A percentile compares a stretch with the other conserved stretches of the same genome.
phyloP scores from a whole-genome alignment of 345 rosid species.

The Aurinia saxatilis region DNA sequence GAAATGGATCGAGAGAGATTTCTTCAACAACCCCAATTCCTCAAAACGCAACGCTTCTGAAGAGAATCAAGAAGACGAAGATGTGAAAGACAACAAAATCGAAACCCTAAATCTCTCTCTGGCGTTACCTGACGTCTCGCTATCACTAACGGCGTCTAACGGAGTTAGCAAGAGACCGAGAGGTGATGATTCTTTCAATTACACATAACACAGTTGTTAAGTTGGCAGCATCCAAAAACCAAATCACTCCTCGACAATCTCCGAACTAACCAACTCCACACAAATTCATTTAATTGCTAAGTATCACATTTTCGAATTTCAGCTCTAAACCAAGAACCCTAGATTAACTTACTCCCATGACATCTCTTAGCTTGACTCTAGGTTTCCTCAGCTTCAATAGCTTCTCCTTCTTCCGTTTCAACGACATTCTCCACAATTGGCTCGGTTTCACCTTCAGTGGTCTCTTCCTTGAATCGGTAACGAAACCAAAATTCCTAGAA shows the following conservation, averaged over 20 bases:
- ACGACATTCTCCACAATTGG: constrained; percentile 23
- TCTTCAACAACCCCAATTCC: constrained; percentile 54
- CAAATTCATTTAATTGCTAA: too few species aligned
- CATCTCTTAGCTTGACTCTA: constrained; percentile 22
- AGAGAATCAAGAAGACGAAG: constrained; percentile 25
- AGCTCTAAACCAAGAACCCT: neutral
- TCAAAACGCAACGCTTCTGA: constrained; percentile 43
- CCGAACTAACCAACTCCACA: too few species aligned
- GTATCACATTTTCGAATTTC: too few species aligned
- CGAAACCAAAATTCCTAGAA: too few species aligned
- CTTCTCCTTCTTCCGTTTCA: constrained; percentile 14
- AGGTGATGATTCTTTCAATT: too few species aligned
- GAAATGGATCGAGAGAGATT: constrained; percentile 90
- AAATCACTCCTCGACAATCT: too few species aligned
- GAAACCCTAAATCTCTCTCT: constrained; percentile 79
- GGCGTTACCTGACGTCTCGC: constrained; percentile 29
- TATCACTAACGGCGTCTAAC: too few species aligned
- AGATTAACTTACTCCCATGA: constrained; percentile 17
- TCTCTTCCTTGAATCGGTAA: constrained; percentile 29
- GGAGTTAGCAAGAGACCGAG: too few species aligned
- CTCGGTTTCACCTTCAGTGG: constrained; percentile 34
- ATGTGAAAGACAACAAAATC: constrained; percentile 56
- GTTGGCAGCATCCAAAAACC: too few species aligned
- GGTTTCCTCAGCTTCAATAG: constrained; percentile 23
- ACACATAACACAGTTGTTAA: too few species aligned